Evolutionary conservation across 208 protist genomes (phyloP).

Genomic region (Acanthamoeba castellanii): DNA sequence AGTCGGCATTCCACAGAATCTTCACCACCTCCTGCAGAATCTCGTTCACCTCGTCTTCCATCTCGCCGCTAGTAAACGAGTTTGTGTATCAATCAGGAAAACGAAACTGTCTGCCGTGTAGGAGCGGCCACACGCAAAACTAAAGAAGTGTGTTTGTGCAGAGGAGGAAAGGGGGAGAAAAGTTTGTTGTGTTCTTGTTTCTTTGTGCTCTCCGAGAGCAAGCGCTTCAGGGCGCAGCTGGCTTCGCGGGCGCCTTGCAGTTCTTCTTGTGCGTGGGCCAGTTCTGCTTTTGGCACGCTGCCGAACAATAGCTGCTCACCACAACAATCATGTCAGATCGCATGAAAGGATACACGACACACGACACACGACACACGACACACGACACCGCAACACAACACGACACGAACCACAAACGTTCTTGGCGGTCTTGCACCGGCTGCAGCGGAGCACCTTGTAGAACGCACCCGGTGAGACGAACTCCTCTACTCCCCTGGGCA

Average conservation of each 20-base stretch:
- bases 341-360: background rate
- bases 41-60: background rate
- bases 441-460: background rate
- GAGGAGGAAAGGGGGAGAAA: background rate
- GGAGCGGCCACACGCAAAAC: too few species aligned
- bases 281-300: background rate
- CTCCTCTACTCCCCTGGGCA: background rate
- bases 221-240: too few species aligned
- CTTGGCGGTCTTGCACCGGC: background rate
- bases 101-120: too few species aligned
- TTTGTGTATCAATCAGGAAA: too few species aligned
- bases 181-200: background rate
- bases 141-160: too few species aligned
- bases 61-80: background rate
- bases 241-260: too few species aligned
- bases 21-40: background rate
- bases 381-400: too few species aligned
- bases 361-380: too few species aligned
- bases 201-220: too few species aligned
- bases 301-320: background rate
- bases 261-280: background rate
- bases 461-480: background rate
- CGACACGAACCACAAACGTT: background rate
- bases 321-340: too few species aligned
- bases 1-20: slow-evolving; percentile 16